Conservation (phyloP, 75 land plant genomes). For the Cunninghamia lanceolata region DNA sequence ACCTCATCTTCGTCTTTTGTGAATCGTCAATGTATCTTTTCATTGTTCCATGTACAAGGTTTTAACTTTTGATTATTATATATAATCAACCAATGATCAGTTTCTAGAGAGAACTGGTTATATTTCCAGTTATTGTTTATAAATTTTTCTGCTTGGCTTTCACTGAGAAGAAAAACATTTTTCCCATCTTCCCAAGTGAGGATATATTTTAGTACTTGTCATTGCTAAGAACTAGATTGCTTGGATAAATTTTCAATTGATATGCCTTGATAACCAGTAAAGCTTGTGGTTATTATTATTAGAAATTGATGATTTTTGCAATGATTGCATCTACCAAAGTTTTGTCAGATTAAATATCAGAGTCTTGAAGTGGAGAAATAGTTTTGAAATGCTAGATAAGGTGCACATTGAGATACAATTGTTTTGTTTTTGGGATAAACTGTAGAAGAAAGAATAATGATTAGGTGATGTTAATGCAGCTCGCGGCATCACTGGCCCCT, state of each 20-base stretch:
- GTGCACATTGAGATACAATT: background rate
- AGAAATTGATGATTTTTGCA: background rate
- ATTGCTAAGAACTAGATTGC: background rate
- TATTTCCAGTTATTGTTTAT: background rate
- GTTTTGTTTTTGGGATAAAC: background rate
- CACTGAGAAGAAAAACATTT: background rate
- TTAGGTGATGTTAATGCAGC: constrained; percentile 45
- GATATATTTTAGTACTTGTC: background rate
- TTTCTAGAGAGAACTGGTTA: background rate
- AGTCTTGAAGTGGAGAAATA: background rate
- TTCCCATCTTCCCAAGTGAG: background rate
- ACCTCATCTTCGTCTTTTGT: background rate
- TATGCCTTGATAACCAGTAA: background rate
- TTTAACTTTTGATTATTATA: too few species aligned
- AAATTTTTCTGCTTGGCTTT: background rate
- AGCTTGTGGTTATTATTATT: background rate
- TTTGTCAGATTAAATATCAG: background rate
- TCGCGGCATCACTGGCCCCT: constrained; percentile 98
- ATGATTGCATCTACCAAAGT: background rate
- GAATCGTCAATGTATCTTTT: background rate
- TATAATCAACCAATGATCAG: background rate
- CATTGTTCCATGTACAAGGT: background rate
- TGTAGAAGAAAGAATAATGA: background rate
- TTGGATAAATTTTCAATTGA: background rate
- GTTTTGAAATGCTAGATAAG: background rate